Evolutionary conservation across 2,329 filamentous ascomycete genomes (phyloP).

Genomic region (Alternaria sp.): DNA sequence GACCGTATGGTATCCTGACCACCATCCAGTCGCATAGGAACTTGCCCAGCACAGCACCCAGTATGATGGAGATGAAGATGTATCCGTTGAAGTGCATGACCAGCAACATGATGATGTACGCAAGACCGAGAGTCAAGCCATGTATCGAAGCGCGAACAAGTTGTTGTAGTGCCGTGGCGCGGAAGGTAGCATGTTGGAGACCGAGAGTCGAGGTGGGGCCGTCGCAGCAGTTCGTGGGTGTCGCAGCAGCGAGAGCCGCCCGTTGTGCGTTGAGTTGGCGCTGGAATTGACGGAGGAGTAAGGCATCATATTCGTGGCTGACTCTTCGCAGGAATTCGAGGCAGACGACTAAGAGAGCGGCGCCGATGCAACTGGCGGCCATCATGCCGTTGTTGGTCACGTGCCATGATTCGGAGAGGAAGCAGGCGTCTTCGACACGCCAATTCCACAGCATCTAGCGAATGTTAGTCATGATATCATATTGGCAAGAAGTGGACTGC

Average conservation of each 20-base stretch:
- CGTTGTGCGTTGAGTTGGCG: conserved; percentile 36
- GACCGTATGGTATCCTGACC: conserved; percentile 35
- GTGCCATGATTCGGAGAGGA: conserved; percentile 73
- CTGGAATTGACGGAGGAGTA: conserved; percentile 63
- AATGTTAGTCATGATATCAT: conserved; percentile 1
- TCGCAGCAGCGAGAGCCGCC: conserved; percentile 22
- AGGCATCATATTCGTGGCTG: conserved; percentile 74
- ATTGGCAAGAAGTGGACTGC: background rate
- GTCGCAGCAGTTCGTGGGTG: conserved; percentile 32
- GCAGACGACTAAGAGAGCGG: conserved; percentile 72
- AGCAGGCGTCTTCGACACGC: conserved; percentile 73
- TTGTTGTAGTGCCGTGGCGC: conserved; percentile 69
- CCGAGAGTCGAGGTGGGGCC: conserved; percentile 27
- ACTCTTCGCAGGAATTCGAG: conserved; percentile 76
- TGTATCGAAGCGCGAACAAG: conserved; percentile 70
- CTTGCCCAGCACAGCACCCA: conserved; percentile 74
- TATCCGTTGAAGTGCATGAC: conserved; percentile 73
- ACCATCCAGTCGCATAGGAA: conserved; percentile 74
- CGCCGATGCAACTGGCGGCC: conserved; percentile 79
- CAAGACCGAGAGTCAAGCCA: conserved; percentile 73
- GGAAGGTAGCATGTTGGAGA: conserved; percentile 47
- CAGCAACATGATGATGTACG: conserved; percentile 79
- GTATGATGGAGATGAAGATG: conserved; percentile 80
- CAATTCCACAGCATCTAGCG: conserved; percentile 80
- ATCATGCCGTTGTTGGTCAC: conserved; percentile 74